Evolutionary conservation across 2,329 filamentous ascomycete species (phyloP).

Genomic region (Hymenoscyphus fructigenus): DNA sequence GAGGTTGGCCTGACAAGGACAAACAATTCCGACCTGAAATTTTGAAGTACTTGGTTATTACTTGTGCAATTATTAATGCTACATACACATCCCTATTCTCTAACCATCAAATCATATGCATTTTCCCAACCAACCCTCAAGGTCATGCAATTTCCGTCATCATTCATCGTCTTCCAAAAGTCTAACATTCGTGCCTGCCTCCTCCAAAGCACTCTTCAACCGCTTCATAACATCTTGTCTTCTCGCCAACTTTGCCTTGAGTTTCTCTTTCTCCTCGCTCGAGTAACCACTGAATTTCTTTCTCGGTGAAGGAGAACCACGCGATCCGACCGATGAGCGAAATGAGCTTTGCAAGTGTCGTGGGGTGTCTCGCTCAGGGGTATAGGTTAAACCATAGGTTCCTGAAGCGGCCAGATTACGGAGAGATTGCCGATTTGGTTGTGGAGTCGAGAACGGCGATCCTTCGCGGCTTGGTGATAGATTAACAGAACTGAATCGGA

Average conservation of each 20-base stretch:
- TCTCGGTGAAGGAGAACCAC: conserved; percentile 43
- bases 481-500: conserved; percentile 49
- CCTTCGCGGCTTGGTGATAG: conserved; percentile 44
- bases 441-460: conserved; percentile 41
- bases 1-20: not conserved
- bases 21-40: not conserved
- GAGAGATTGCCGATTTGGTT: conserved; percentile 27
- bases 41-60: not conserved
- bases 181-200: conserved; percentile 33
- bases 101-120: not conserved
- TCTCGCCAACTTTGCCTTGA: conserved; percentile 54
- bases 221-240: conserved; percentile 53
- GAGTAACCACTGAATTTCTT: conserved; percentile 64
- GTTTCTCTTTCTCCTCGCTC: conserved; percentile 54
- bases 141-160: conserved; percentile 3
- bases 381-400: conserved; percentile 32
- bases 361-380: conserved; percentile 32
- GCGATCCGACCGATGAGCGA: conserved; percentile 31
- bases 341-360: conserved; percentile 33
- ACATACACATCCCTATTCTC: not conserved
- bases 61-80: not conserved
- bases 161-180: conserved; percentile 32
- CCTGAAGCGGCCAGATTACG: conserved; percentile 29
- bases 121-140: not conserved
- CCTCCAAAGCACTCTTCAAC: conserved; percentile 40